Evolutionary conservation across 352 stramenopile genomes (phyloP), one percentile per base, ranked within the genome.

Genomic region (Phytophthora pinifolia): DNA sequence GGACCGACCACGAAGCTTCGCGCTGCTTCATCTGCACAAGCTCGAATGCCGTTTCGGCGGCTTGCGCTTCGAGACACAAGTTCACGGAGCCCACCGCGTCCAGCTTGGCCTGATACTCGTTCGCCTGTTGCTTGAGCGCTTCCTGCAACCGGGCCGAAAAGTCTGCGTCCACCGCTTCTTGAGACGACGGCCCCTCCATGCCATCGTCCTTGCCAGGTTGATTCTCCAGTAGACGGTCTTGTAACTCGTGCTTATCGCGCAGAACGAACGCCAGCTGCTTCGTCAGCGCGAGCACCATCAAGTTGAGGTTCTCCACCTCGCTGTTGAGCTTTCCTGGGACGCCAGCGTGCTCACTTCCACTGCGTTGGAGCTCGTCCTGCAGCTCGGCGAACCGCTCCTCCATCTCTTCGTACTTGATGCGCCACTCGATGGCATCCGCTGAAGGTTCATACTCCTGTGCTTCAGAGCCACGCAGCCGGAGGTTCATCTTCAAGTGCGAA

Each of bases 381-480:
- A 89, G 58, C 32, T 82, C 65, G 2, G 59, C 39, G 17, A 79
- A 79, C 5, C 67, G 65, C 41, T 92, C 75, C 48, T 90, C 74
- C 31, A 91, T 62, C 43, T 93, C 79, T 61, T 93, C 84, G 46
- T 86, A 91, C 55, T 90, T 94, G 53, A 91, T 76, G 14, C 82
- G 67, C 84, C 82, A 94, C 52, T 91, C 82, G 39, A 94, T 87
- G 15, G 84, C 79, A 58, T 92, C 82, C 10, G 71, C 60, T 22
- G 79, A 83, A 18, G 82, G 83, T 15, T 83, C 61, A 48, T 90
- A 88, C 5, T 89, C 72, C 20, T 55, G 43, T 9, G 50, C 34
- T 6, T 65, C 77, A 17, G 49, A 45, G 4, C 51, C 47, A 9
- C 65, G 57, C 10, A 93, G 48, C 32, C 72, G 70, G 41, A 86